Percentiles rank a stretch among this genome's conserved stretches.
These are phyloP conservation scores for Solanum microdontum DNA, from an alignment of 257 asterid genomes.

Conservation along the genomic window DNA sequence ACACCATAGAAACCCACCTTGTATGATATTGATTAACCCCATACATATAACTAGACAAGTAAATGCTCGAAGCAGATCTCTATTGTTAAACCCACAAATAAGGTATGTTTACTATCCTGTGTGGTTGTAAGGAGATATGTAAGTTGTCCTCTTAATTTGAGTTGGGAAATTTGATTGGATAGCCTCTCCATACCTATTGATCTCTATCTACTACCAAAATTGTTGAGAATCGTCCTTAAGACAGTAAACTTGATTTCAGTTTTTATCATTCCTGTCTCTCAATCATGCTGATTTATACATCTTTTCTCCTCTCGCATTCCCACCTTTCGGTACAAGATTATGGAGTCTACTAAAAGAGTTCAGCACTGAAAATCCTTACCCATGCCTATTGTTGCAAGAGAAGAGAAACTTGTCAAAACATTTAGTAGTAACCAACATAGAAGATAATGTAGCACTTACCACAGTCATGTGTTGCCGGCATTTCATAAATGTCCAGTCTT, in stretches of 20 bases:
- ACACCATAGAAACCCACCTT: not conserved
- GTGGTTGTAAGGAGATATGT: not conserved
- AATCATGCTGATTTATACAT: not conserved
- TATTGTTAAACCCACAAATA: not conserved
- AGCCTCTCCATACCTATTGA: not conserved
- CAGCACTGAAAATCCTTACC: not conserved
- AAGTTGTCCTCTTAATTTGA: not conserved
- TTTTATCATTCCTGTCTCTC: not conserved
- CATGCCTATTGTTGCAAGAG: not conserved
- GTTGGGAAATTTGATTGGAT: not conserved
- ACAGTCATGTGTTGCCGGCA: constrained; percentile 79
- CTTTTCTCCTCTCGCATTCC: not conserved
- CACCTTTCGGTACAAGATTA: not conserved
- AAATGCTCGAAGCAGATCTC: not conserved
- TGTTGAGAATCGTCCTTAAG: not conserved
- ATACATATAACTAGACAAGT: not conserved
- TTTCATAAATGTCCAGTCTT: constrained; percentile 81
- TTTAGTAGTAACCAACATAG: not conserved
- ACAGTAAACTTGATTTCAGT: not conserved
- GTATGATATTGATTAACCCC: not conserved
- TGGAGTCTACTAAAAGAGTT: not conserved
- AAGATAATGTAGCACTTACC: constrained; percentile 33
- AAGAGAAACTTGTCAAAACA: not conserved
- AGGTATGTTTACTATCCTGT: not conserved
- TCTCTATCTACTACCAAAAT: not conserved